Evolutionary conservation across 1,284 basidiomycete species (phyloP), one percentile per base, ranked within the genome.

Genomic region (Ceratobasidium sp.): DNA sequence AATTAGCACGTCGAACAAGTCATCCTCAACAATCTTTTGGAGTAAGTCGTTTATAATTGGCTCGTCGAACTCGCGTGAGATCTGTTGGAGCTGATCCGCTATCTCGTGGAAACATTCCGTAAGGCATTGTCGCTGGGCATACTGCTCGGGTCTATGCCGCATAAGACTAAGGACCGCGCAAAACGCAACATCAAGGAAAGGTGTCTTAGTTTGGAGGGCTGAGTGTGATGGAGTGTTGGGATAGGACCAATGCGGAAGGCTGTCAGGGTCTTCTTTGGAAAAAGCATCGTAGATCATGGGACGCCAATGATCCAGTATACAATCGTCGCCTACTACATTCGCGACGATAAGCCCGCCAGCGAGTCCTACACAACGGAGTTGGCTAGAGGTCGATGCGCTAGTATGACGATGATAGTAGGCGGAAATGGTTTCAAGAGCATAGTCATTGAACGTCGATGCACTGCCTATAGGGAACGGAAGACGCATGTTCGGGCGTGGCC

Each of bases 241-340:
- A 12, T 33, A 59, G 23, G 26, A n/a, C 57, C 57, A 59, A 3
- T 26, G 23, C n/a, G 33, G 28, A 15, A 26, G 1, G 12, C 46
- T 17, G 10, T 9, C 28, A 26, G 26, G 12, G 12, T 38, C 33
- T 59, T 26, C 57, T 38, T 26, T 9, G 26, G 57, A 17, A 28
- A 59, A 28, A 28, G 57, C 57, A 17, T 28, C 26, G 57, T 26
- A 5, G n/a, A 28, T 26, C 10, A 33, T 33, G 4, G 57, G 26
- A 17, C 57, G 26, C 57, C 57, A 59, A 26, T 59, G 12, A 59
- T 59, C 57, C 28, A 59, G 26, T 59, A 33, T 59, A 17, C 57
- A 59, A 59, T 59, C 57, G n/a, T 33, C 26, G 54, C 26, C 57
- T 26, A 59, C 28, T 5, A 59, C 57, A 28, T 17, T 59, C 26